These are phyloP conservation scores for Allomyces arbusculus DNA, from an alignment of 192 early-diverging fungal genomes.

Conservation along the genomic window DNA sequence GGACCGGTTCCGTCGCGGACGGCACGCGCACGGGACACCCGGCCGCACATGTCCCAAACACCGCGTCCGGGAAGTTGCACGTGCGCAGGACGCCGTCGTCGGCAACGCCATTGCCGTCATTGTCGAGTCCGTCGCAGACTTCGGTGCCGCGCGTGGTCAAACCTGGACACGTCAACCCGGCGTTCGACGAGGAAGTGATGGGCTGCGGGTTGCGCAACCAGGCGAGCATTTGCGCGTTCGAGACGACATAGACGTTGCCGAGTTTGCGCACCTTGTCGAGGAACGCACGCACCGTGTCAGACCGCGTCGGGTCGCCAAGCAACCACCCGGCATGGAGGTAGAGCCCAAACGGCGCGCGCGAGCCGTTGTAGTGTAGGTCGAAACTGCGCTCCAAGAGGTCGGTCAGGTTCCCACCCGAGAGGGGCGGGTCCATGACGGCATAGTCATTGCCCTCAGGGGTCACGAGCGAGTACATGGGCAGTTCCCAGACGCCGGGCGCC, in stretches of 20 bases:
- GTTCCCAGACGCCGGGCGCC: conserved; percentile 14
- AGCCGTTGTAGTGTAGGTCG: conserved; percentile 11
- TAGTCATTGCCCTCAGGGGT: conserved; percentile 7
- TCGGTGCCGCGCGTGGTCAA: neutral
- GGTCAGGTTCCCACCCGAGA: neutral
- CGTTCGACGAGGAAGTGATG: neutral
- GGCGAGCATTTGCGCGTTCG: neutral
- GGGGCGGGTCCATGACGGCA: neutral
- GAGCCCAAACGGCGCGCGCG: conserved; percentile 14
- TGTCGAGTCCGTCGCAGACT: neutral
- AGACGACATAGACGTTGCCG: neutral
- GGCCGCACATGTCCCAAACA: neutral
- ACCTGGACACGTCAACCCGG: neutral
- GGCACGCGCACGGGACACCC: neutral
- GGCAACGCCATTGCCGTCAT: neutral
- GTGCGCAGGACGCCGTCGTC: no score
- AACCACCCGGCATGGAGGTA: conserved; percentile 15
- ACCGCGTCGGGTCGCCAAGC: neutral
- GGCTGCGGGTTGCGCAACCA: neutral
- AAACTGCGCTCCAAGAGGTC: conserved; percentile 2
- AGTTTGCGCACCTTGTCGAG: neutral
- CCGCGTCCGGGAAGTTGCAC: no score
- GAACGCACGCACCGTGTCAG: neutral
- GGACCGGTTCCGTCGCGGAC: neutral
- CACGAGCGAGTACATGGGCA: conserved; percentile 6